Conservation (phyloP, 2,329 filamentous ascomycete species). For the Clarireedia hainanense region DNA sequence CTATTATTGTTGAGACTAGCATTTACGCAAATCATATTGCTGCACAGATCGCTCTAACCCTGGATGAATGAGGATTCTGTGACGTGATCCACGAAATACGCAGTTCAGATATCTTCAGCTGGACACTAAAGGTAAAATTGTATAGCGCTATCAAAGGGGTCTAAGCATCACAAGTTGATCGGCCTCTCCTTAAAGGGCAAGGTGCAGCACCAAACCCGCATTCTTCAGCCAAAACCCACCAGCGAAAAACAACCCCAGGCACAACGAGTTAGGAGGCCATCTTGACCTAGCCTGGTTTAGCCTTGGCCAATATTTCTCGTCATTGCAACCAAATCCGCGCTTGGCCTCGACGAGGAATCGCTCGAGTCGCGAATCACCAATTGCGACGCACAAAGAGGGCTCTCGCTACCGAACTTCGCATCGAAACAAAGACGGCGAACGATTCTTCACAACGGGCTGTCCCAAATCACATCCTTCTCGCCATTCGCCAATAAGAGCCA, state of each 20-base stretch:
- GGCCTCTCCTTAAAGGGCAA: neutral
- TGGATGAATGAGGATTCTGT: neutral
- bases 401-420: neutral
- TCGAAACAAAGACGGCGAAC: neutral
- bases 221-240: neutral
- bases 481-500: neutral
- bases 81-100: conserved; percentile 2
- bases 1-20: neutral
- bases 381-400: neutral
- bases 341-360: too few species aligned
- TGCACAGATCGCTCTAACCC: neutral
- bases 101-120: neutral
- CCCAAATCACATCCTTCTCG: neutral
- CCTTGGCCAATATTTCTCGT: too few species aligned
- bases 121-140: neutral
- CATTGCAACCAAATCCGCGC: too few species aligned
- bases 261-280: too few species aligned
- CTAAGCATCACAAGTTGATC: conserved; percentile 1
- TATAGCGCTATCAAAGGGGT: neutral
- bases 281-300: too few species aligned
- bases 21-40: neutral
- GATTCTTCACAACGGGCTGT: neutral
- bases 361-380: neutral
- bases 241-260: too few species aligned
- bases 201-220: neutral